Percentiles rank a stretch among this genome's conserved stretches.
These are phyloP conservation scores for Fistulifera pelliculosa DNA, from an alignment of 108 stramenopile genomes.

Conservation along the genomic window DNA sequence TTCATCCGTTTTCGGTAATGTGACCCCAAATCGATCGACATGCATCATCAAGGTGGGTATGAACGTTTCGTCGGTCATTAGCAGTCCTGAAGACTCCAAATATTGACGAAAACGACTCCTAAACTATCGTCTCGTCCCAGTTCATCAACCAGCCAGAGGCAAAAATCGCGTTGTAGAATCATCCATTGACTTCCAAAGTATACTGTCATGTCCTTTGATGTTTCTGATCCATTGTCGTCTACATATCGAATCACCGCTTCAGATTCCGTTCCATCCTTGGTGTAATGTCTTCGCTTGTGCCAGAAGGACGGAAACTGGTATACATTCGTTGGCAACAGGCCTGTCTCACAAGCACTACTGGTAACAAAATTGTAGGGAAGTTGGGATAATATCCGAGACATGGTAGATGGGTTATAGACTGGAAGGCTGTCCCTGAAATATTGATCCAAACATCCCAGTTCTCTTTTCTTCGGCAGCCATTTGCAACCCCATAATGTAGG, in stretches of 20 bases:
- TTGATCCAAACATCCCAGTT: conserved; percentile 79
- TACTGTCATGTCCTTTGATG: conserved; percentile 20
- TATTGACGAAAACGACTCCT: conserved; percentile 44
- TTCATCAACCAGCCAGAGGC: conserved; percentile 41
- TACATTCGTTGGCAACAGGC: conserved; percentile 63
- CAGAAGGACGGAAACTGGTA: conserved; percentile 60
- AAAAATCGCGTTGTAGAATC: conserved; percentile 61
- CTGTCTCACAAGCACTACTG: conserved; percentile 69
- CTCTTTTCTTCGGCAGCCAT: conserved; percentile 18
- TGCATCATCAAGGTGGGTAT: conserved; percentile 77
- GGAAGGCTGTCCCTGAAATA: conserved; percentile 77
- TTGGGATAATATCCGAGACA: conserved; percentile 27
- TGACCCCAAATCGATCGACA: conserved; percentile 30
- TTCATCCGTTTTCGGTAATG: conserved; percentile 42
- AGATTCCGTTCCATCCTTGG: conserved; percentile 18
- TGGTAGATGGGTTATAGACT: conserved; percentile 47
- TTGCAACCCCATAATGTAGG: conserved; percentile 80
- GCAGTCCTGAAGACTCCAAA: conserved; percentile 38
- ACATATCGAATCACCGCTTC: conserved; percentile 33
- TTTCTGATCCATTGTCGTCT: conserved; percentile 31
- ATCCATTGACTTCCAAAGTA: conserved; percentile 90
- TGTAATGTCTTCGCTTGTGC: conserved; percentile 82
- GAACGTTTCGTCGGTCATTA: conserved; percentile 90
- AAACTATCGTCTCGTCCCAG: conserved; percentile 49
- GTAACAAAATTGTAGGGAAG: conserved; percentile 65